Conservation (phyloP, 805 yeast genomes). For the Kodamaea jinghongensis region DNA sequence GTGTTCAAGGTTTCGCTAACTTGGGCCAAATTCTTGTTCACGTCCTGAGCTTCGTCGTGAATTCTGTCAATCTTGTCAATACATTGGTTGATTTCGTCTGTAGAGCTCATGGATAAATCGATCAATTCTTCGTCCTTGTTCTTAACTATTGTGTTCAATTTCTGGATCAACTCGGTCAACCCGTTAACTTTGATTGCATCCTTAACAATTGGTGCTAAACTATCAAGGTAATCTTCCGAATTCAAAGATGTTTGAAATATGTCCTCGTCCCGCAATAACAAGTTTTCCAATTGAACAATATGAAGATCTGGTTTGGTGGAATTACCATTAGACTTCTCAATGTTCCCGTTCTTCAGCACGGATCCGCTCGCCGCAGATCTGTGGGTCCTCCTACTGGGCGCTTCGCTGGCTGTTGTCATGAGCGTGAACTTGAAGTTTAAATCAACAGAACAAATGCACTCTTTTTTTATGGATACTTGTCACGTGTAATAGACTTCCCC, state of each 20-base stretch:
- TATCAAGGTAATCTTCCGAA: conserved; percentile 73
- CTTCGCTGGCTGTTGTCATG: no score
- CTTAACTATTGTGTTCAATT: conserved; percentile 54
- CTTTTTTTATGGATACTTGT: no score
- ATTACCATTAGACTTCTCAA: conserved; percentile 1
- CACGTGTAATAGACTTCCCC: neutral
- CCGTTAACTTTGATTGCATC: conserved; percentile 55
- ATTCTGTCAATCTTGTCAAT: conserved; percentile 63
- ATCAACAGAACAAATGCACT: no score
- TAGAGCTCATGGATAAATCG: conserved; percentile 57
- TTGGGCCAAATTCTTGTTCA: conserved; percentile 52
- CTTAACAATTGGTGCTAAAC: conserved; percentile 71
- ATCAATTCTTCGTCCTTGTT: conserved; percentile 64
- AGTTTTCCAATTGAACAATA: conserved; percentile 32
- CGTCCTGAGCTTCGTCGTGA: conserved; percentile 51
- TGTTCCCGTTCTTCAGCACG: no score
- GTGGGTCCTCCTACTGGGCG: no score
- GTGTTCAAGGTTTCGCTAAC: conserved; percentile 58
- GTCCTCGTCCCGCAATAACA: conserved; percentile 40
- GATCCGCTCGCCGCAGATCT: no score
- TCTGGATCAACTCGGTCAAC: conserved; percentile 53
- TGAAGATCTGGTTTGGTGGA: conserved; percentile 15
- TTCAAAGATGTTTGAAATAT: conserved; percentile 45
- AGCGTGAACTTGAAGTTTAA: neutral
- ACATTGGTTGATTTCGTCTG: conserved; percentile 54